These are phyloP conservation scores for Pythium dissotocum DNA, from an alignment of 352 stramenopile genomes.

Conservation along the genomic window DNA sequence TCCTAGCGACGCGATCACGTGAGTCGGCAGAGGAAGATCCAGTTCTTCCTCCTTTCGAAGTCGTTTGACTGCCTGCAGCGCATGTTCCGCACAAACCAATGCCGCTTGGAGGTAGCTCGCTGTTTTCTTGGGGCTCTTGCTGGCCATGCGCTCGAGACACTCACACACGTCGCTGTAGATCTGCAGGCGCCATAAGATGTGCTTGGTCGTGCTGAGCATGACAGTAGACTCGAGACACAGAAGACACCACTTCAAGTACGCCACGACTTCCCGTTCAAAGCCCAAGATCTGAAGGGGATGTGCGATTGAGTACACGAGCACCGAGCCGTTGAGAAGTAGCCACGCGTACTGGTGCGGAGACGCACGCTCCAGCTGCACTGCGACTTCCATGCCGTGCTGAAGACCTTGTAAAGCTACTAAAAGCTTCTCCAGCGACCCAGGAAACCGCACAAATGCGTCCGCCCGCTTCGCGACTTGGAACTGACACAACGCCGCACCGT, in stretches of 20 bases:
- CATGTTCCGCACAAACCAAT: conserved; percentile 45
- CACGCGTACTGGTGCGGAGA: conserved; percentile 41
- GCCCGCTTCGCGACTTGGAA: conserved; percentile 38
- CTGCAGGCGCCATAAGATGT: conserved; percentile 65
- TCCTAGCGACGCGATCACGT: conserved; percentile 36
- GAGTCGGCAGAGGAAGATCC: conserved; percentile 54
- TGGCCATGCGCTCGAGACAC: conserved; percentile 55
- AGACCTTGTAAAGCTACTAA: conserved; percentile 36
- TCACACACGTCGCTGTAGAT: conserved; percentile 52
- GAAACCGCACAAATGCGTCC: conserved; percentile 43
- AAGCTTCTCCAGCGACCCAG: conserved; percentile 55
- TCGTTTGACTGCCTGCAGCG: conserved; percentile 37
- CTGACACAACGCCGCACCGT: conserved; percentile 44
- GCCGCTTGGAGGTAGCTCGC: conserved; percentile 37
- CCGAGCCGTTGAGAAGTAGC: conserved; percentile 66
- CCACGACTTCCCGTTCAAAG: conserved; percentile 53
- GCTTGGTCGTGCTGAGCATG: conserved; percentile 60
- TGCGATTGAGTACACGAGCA: conserved; percentile 56
- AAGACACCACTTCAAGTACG: conserved; percentile 65
- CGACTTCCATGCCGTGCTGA: conserved; percentile 45
- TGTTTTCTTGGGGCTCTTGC: conserved; percentile 31
- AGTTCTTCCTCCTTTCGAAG: conserved; percentile 79
- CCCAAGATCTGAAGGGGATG: conserved; percentile 47
- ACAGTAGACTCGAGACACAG: conserved; percentile 57
- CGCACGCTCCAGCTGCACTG: conserved; percentile 39